These are phyloP conservation scores for Aspergillus vadensis DNA, from an alignment of 2,329 filamentous ascomycete species.

Conservation along the genomic window DNA sequence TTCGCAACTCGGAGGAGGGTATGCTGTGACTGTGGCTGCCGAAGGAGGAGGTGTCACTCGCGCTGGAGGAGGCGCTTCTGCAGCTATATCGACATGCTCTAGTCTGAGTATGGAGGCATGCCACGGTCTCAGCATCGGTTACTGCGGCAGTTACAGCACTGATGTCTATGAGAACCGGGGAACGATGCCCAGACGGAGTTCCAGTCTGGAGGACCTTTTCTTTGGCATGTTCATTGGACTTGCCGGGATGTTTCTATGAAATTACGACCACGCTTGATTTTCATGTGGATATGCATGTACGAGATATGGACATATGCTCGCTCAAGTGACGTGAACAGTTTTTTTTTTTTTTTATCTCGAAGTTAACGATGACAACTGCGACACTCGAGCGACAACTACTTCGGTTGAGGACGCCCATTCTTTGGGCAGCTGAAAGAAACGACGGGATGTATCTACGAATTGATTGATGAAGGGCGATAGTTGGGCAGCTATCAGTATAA, in stretches of 20 bases:
- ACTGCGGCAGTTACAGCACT: constrained; percentile 41
- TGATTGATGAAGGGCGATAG: constrained; percentile 14
- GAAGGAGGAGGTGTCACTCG: constrained; percentile 55
- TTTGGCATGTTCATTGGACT: constrained; percentile 49
- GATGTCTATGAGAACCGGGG: constrained; percentile 33
- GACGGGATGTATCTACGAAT: constrained; percentile 12
- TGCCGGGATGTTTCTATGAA: constrained; percentile 48
- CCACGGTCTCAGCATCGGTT: constrained; percentile 50
- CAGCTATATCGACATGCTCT: constrained; percentile 48
- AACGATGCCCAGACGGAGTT: constrained; percentile 29
- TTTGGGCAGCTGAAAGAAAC: constrained; percentile 7
- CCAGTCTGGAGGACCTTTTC: constrained; percentile 46
- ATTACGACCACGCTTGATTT: background rate
- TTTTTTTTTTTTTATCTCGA: background rate
- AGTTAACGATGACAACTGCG: background rate
- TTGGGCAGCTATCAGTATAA: constrained; percentile 1
- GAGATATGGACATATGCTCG: background rate
- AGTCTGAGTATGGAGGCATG: constrained; percentile 52
- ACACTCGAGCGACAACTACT: background rate
- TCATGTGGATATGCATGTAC: constrained; percentile 9
- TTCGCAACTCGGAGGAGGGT: constrained; percentile 49
- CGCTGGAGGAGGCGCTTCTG: constrained; percentile 44
- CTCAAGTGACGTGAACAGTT: constrained; percentile 11
- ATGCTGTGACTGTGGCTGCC: constrained; percentile 55
- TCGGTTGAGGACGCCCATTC: constrained; percentile 7